Evolutionary conservation across 2,329 filamentous ascomycete species (phyloP).

Genomic region (Curvularia hawaiiensis): DNA sequence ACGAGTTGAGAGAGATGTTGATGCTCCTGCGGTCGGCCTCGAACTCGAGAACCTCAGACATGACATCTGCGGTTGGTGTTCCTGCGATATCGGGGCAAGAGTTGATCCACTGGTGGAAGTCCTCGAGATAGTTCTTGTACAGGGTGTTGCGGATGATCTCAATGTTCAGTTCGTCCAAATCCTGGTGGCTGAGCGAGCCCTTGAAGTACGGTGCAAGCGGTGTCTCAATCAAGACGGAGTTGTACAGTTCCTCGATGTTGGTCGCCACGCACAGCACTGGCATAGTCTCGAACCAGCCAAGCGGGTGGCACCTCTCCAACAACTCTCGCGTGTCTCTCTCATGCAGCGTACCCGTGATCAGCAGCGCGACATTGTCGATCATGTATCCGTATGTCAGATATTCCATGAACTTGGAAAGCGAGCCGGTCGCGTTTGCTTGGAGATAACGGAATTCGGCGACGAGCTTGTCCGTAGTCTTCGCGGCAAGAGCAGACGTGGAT

Average conservation of each 20-base stretch:
- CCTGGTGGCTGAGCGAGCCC: slow-evolving; percentile 91
- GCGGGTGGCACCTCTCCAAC: slow-evolving; percentile 91
- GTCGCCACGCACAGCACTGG: slow-evolving; percentile 96
- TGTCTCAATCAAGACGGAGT: slow-evolving; percentile 95
- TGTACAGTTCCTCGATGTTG: slow-evolving; percentile 98
- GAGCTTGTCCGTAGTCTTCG: slow-evolving; percentile 97
- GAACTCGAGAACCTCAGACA: slow-evolving; percentile 95
- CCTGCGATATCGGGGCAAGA: slow-evolving; percentile 83
- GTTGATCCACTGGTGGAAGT: slow-evolving; percentile 95
- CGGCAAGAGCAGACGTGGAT: slow-evolving; percentile 91
- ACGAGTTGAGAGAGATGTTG: slow-evolving; percentile 99
- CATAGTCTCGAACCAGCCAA: slow-evolving; percentile 99
- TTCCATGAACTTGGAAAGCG: slow-evolving; percentile 93
- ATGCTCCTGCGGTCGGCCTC: slow-evolving; percentile 96
- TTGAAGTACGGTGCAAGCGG: slow-evolving; percentile 97
- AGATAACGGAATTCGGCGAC: slow-evolving; percentile 97
- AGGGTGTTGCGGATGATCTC: slow-evolving; percentile 98
- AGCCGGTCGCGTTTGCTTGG: slow-evolving; percentile 89
- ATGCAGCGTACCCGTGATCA: slow-evolving; percentile 97
- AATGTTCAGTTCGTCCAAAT: slow-evolving; percentile 98
- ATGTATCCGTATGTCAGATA: slow-evolving; percentile 99
- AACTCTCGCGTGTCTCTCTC: slow-evolving; percentile 96
- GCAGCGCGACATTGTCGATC: slow-evolving; percentile 98
- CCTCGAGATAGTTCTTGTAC: slow-evolving; percentile 99
- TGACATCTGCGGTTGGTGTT: slow-evolving; percentile 90